Percentiles rank a stretch among this genome's conserved stretches.
These are phyloP conservation scores for Fusarium agapanthi DNA, from an alignment of 2,329 filamentous ascomycete genomes.

Conservation along the genomic window DNA sequence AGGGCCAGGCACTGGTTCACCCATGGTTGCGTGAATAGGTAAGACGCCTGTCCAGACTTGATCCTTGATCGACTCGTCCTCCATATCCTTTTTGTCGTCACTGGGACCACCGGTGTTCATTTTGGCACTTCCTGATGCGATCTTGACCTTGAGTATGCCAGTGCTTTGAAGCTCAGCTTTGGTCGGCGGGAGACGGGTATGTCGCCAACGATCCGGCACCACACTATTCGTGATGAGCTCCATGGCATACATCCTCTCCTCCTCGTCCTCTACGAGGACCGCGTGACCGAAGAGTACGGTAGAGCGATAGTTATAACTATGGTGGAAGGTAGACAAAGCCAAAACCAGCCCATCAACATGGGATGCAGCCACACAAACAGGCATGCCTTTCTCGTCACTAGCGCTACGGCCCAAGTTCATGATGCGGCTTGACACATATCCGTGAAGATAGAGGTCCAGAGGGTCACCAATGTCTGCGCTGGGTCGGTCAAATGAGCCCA, in stretches of 20 bases:
- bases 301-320: slow-evolving; percentile 89
- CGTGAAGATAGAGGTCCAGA: slow-evolving; percentile 82
- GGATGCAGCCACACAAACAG: slow-evolving; percentile 76
- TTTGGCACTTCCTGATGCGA: slow-evolving; percentile 80
- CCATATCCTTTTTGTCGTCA: slow-evolving; percentile 61
- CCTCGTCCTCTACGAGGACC: slow-evolving; percentile 68
- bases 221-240: slow-evolving; percentile 79
- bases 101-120: slow-evolving; percentile 70
- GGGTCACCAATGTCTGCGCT: slow-evolving; percentile 69
- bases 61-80: slow-evolving; percentile 52
- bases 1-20: slow-evolving; percentile 67
- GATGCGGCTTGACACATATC: slow-evolving; percentile 81
- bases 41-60: slow-evolving; percentile 66
- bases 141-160: slow-evolving; percentile 72
- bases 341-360: slow-evolving; percentile 84
- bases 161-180: slow-evolving; percentile 79
- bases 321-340: slow-evolving; percentile 79
- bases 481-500: slow-evolving; percentile 75
- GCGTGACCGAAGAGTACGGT: slow-evolving; percentile 81
- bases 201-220: slow-evolving; percentile 73
- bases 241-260: slow-evolving; percentile 83
- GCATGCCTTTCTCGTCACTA: slow-evolving; percentile 59
- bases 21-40: slow-evolving; percentile 70
- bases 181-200: slow-evolving; percentile 75
- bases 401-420: slow-evolving; percentile 66